Base-by-base conservation (phyloP, 2,329 filamentous ascomycete genomes). In the Mollisiaceae sp. region DNA sequence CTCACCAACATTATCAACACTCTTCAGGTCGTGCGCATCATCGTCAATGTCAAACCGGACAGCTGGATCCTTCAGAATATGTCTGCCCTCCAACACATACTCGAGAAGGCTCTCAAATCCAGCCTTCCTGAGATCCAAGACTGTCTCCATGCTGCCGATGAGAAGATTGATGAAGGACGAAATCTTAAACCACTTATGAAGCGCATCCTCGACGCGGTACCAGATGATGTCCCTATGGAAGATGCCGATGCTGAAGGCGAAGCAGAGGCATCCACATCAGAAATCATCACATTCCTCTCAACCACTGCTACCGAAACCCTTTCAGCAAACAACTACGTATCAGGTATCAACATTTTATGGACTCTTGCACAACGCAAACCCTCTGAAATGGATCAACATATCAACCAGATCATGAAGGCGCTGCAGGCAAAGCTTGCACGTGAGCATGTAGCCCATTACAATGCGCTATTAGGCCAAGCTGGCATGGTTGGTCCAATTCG, bases 111-210 rank as follows among this genome's bases (percentile, higher is more conserved):
- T 14, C 80, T 99, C 62, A 92, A 91, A 73, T 94, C 90, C 2
- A 94, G 98, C 70, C 91, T 94, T 69, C 87, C 93, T 0, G 95
- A 99, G 75, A 88, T 99, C 9, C 96, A 99, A 73, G 94, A 98
- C 74, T 97, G 92, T 74, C 81, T 98, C 38, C 92, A 98, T 77
- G 84, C 89, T 32, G 82, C 88, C 2, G 89, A 93, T 70, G 86
- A 89, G 68, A 86, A 88, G 39, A 86, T 85, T 68, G 90, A 92
- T 62, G 88, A 92, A 55, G 87, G 85, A 20, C 88, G 88, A 8
- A 86, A 89, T 66, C 81, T 97, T 57, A 89, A 89, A 70, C 89
- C 95, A 1, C 89, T 91, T 9, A 80, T 97, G 69, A 88, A 91
- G 75, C 88, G 93, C 47, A 87, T 97, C n/a, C 82, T 99, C 6